A percentile compares a stretch with the other conserved stretches of the same genome.
These are phyloP conservation scores for Monascus ruber DNA, from an alignment of 2,329 filamentous ascomycete species.

Conservation along the genomic window DNA sequence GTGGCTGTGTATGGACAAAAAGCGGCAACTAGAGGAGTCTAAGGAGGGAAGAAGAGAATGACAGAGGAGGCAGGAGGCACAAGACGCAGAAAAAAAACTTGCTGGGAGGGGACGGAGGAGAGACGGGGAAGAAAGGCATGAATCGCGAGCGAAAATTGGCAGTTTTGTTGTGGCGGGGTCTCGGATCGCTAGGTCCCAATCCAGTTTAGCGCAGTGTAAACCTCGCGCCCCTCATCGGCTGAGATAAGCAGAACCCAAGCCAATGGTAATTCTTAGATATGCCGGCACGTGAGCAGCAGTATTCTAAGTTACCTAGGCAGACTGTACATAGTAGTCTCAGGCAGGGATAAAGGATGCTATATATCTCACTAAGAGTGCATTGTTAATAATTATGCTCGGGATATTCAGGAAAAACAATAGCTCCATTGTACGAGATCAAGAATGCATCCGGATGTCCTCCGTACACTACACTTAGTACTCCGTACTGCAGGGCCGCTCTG, in stretches of 20 bases:
- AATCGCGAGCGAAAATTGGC: constrained; percentile 15
- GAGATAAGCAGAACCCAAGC: no score
- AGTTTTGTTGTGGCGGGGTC: constrained; percentile 25
- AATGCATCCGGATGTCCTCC: no score
- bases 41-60: constrained; percentile 11
- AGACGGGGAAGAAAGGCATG: constrained; percentile 11
- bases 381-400: no score
- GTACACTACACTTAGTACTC: no score
- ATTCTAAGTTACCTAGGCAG: no score
- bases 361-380: no score
- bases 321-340: no score
- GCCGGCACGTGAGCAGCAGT: no score
- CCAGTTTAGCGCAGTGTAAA: constrained; percentile 13
- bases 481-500: no score
- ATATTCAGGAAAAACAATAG: background rate
- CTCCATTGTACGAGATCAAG: background rate
- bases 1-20: constrained; percentile 29
- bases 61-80: constrained; percentile 6
- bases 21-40: constrained; percentile 10
- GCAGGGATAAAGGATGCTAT: no score
- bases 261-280: no score
- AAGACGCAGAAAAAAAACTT: constrained; percentile 10
- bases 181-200: constrained; percentile 14
- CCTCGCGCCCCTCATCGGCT: background rate
- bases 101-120: constrained; percentile 9